A percentile compares a stretch with the other conserved stretches of the same genome.
phyloP scores from a whole-genome alignment of 305 asterid species.

The Euphrasia arctica region DNA sequence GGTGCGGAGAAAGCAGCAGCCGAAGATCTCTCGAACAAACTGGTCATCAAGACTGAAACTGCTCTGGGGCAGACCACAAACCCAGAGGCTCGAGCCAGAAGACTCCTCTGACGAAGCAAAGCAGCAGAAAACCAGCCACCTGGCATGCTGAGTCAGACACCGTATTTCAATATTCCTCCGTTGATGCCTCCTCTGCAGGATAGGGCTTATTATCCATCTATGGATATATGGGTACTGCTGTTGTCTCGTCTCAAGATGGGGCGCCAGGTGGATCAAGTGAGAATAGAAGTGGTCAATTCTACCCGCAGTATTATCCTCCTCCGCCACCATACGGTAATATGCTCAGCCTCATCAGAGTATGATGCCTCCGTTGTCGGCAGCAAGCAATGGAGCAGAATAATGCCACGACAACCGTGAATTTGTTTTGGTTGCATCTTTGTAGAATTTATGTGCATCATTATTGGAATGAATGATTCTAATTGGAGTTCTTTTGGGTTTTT shows the following conservation, averaged over 20 bases:
- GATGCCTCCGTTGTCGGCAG: constrained; percentile 36
- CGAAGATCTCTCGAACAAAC: constrained; percentile 82
- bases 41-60: constrained; percentile 86
- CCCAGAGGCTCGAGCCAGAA: constrained; percentile 57
- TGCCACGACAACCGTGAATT: constrained; percentile 15
- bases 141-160: constrained; percentile 54
- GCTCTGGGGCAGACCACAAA: constrained; percentile 93
- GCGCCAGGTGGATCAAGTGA: constrained; percentile 55
- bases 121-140: constrained; percentile 79
- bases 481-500: too few species aligned
- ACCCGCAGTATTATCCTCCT: too few species aligned
- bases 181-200: constrained; percentile 67
- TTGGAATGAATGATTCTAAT: not conserved
- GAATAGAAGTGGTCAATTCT: constrained; percentile 31
- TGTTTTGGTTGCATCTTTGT: not conserved
- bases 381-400: constrained; percentile 42
- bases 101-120: constrained; percentile 58
- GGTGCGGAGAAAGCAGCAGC: constrained; percentile 98
- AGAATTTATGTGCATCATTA: too few species aligned
- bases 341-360: constrained; percentile 44
- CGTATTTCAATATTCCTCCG: constrained; percentile 88
- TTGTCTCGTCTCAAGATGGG: constrained; percentile 72
- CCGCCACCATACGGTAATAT: too few species aligned
- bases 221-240: constrained; percentile 99
- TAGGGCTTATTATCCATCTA: constrained; percentile 81